Evolutionary conservation across 345 rosid species (phyloP).

Genomic region (Mangifera indica): DNA sequence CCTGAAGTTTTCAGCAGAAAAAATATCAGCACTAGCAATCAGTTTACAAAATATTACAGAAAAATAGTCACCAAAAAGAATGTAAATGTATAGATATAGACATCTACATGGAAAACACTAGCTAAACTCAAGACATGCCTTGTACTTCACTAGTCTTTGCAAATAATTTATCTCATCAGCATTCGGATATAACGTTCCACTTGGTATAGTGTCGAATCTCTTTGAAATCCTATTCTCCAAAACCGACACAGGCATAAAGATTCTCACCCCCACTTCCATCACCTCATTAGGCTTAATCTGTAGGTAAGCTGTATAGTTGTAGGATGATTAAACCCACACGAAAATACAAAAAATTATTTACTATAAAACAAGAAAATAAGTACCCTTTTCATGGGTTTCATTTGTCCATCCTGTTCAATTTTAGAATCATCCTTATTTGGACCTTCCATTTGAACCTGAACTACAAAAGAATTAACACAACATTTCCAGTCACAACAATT

Average conservation of each 20-base stretch:
- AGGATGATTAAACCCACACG: slow-evolving; percentile 33
- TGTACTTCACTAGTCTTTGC: slow-evolving; percentile 87
- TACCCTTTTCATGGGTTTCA: slow-evolving; percentile 56
- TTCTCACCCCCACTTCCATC: slow-evolving; percentile 65
- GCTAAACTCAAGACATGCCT: slow-evolving; percentile 40
- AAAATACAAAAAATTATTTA: background rate
- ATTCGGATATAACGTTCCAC: slow-evolving; percentile 86
- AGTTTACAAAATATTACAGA: background rate
- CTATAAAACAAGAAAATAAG: background rate
- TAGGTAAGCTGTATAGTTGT: slow-evolving; percentile 36
- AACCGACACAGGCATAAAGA: slow-evolving; percentile 68
- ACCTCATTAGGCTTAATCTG: slow-evolving; percentile 73
- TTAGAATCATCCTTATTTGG: slow-evolving; percentile 23
- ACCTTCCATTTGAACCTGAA: slow-evolving; percentile 60
- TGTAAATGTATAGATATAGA: background rate
- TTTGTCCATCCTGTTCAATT: slow-evolving; percentile 29
- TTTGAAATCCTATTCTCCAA: slow-evolving; percentile 68
- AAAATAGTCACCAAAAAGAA: background rate
- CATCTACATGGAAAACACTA: background rate
- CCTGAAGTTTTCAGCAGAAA: slow-evolving; percentile 44
- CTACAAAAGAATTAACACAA: background rate
- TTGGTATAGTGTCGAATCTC: slow-evolving; percentile 84
- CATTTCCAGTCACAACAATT: background rate
- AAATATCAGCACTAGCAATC: slow-evolving; percentile 8
- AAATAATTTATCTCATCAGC: slow-evolving; percentile 87